Evolutionary conservation across 805 yeast genomes (phyloP), one percentile per base, ranked within the genome.

Genomic region (Saccharomycopsis sp.): DNA sequence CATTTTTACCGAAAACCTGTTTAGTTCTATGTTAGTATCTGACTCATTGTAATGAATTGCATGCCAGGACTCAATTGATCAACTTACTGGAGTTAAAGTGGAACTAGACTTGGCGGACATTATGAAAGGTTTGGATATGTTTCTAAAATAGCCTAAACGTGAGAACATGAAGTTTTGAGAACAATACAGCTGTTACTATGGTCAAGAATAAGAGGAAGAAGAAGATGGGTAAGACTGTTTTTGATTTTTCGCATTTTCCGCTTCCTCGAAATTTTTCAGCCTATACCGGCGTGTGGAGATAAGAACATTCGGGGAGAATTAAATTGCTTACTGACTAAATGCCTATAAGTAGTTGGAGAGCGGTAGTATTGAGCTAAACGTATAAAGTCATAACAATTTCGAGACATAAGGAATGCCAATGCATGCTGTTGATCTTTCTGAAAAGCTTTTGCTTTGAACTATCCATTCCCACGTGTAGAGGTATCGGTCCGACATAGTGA

Each of bases 1-100:
- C 97, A 64, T 76, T 77, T 62, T 82, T 76, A 55, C 96, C 83
- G 66, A 79, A 77, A 59, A 89, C 84, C 79, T 77, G 68, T 5
- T 55, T n/a, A 34, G 58, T 34, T 8, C n/a, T 21, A 24, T 24
- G 34, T n/a, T n/a, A 14, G 29, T 14, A 51, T n/a, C 14, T 23
- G 23, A 24, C 37, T 34, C 54, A 18, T 18, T 51, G 15, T 18
- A 3, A 46, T 24, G 7, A 41, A 7, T 34, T 14, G 18, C 50
- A 40, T 18, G 16, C 15, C 8, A 23, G 54, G 7, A 34, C 23
- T 24, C 47, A 34, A 15, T 18, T 18, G 54, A 18, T 1, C 8
- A 14, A 67, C 71, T 14, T 64, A 69, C 74, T 57, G 78, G 73
- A 50, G 74, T 71, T 53, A 74, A 64, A 21, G 74, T 66, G 29